A percentile compares a stretch with the other conserved stretches of the same genome.
These are phyloP conservation scores for Heliosperma pusillum DNA, from an alignment of 148 eudicot genomes.

Conservation along the genomic window DNA sequence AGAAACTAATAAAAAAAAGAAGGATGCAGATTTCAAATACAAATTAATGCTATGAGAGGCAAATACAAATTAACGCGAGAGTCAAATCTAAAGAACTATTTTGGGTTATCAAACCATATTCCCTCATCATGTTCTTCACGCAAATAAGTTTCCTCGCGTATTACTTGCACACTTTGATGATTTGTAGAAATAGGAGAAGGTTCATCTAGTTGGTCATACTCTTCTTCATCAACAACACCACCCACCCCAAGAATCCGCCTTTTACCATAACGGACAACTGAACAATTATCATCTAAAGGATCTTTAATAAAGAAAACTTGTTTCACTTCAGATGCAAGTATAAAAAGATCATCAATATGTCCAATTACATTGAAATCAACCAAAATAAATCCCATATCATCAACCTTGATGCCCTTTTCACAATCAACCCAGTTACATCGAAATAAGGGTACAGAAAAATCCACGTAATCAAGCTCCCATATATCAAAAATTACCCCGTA, in stretches of 20 bases:
- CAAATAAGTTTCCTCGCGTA: neutral
- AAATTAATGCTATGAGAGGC: too few relatives aligned
- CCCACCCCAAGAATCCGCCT: conserved; percentile 1
- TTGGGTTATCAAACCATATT: neutral
- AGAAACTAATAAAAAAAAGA: too few relatives aligned
- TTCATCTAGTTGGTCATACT: conserved; percentile 1
- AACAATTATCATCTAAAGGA: neutral
- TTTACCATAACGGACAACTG: neutral
- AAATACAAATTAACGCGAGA: too few relatives aligned
- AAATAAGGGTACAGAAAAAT: too few relatives aligned
- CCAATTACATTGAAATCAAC: neutral
- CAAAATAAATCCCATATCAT: too few relatives aligned
- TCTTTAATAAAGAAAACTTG: neutral
- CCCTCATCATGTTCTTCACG: neutral
- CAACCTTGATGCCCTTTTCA: too few relatives aligned
- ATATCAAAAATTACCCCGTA: neutral
- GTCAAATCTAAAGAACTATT: neutral
- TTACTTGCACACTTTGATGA: neutral
- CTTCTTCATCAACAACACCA: neutral
- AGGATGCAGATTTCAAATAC: too few relatives aligned
- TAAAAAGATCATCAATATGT: neutral
- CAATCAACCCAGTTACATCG: too few relatives aligned
- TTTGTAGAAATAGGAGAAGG: neutral
- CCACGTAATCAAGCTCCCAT: neutral
- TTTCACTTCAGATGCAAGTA: neutral